Percentiles rank a stretch among this genome's conserved stretches.
Evolutionary conservation across 1,284 basidiomycete species (phyloP).

Genomic region (Ceratobasidium theobromae): DNA sequence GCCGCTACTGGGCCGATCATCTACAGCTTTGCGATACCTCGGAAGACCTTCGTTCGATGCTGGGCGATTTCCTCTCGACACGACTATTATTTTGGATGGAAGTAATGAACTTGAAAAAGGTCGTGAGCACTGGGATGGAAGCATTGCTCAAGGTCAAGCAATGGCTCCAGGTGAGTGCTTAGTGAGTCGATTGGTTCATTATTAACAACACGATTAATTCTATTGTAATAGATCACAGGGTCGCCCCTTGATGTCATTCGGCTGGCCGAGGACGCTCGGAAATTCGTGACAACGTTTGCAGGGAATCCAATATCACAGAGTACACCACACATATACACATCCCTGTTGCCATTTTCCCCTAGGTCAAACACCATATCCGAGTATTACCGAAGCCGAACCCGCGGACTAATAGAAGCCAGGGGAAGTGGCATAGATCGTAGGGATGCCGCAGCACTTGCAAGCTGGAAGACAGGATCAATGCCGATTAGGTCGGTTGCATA

Average conservation of each 20-base stretch:
- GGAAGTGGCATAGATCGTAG: background rate
- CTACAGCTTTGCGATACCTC: background rate
- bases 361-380: background rate
- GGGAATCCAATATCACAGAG: background rate
- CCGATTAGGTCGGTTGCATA: background rate
- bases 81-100: slow-evolving; percentile 16
- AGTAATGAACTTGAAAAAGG: background rate
- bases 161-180: background rate
- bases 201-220: no score
- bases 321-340: slow-evolving; percentile 7
- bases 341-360: background rate
- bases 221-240: background rate
- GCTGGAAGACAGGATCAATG: background rate
- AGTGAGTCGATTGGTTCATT: no score
- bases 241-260: background rate
- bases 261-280: background rate
- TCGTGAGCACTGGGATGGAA: background rate
- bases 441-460: background rate
- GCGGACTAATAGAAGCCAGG: background rate
- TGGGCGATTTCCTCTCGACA: background rate
- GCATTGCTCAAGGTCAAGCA: background rate
- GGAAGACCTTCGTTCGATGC: background rate
- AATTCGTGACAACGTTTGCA: background rate
- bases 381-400: background rate
- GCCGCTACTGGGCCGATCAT: background rate